Evolutionary conservation across 352 stramenopile species (phyloP), one percentile per base, ranked within the genome.

Genomic region (Phytophthora aleatoria): DNA sequence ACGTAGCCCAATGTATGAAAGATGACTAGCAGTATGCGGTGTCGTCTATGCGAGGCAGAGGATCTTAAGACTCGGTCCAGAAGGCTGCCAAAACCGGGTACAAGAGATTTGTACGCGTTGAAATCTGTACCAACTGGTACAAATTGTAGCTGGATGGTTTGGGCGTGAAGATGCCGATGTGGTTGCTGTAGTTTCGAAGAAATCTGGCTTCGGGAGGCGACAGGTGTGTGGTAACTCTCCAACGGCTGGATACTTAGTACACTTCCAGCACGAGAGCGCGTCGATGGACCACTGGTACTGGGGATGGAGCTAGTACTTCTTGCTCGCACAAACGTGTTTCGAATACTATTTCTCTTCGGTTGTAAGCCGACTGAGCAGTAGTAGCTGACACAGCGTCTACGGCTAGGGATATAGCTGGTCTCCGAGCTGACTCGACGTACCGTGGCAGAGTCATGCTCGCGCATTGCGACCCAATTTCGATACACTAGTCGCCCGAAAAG

Each of bases 181-280:
- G 10, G 35, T 2, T 41, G 11, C 12, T n/a, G 12, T 13, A 41
- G 2, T 41, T n/a, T 41, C 4, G 35, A 41, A 41, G 35, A 12
- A 41, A 41, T 24, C 5, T 43, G 27, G 44, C 13, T 13, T 42
- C 6, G 10, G 3, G 47, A 44, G 20, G 44, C 9, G 20, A 41
- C n/a, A 30, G 10, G 30, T 30, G 30, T 28, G 13, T 59, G 41
- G 24, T 52, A 70, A 16, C 62, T 65, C 5, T 52, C 41, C 15
- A 70, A 20, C 39, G 56, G 49, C 15, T 70, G 62, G 15, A 70
- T 49, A 27, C 62, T 70, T n/a, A 65, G 39, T n/a, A 65, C 56
- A 16, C 62, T 64, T 8, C 48, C 49, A 31, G 41, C 28, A 27
- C 49, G 54, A 24, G 62, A 65, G 6, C 53, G 54, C 43, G 52